A percentile compares a stretch with the other conserved stretches of the same genome.
Conservation (phyloP, 2,329 filamentous ascomycete species). For the Cytospora chrysosperma region DNA sequence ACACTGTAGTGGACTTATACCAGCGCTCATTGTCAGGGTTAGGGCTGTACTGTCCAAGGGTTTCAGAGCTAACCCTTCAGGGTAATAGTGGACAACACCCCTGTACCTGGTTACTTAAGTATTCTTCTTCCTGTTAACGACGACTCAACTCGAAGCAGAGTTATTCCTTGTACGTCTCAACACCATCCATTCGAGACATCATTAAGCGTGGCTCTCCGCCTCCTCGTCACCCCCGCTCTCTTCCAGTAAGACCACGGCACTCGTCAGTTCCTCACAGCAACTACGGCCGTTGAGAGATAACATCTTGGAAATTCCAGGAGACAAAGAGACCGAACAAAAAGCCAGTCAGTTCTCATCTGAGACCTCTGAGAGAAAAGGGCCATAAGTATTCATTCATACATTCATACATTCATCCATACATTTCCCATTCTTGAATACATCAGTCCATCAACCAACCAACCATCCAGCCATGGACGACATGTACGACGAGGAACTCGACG, state of each 20-base stretch:
- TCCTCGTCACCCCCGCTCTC: neutral
- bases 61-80: neutral
- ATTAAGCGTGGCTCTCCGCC: neutral
- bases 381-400: neutral
- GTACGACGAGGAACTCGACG: slow-evolving; percentile 15
- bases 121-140: neutral
- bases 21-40: too few relatives aligned
- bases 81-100: neutral
- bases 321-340: too few relatives aligned
- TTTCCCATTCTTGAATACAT: too few relatives aligned
- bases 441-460: neutral
- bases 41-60: neutral
- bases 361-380: neutral
- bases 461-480: slow-evolving; percentile 18
- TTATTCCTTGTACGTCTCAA: neutral
- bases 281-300: neutral
- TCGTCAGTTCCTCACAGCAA: neutral
- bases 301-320: neutral
- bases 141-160: neutral
- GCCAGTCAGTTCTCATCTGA: neutral
- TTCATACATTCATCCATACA: too few relatives aligned
- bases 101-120: neutral
- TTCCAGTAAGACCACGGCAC: neutral
- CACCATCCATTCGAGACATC: neutral
- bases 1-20: too few relatives aligned